Evolutionary conservation across 2,329 filamentous ascomycete genomes (phyloP), one percentile per base, ranked within the genome.

Genomic region (Claviceps pazoutovae): DNA sequence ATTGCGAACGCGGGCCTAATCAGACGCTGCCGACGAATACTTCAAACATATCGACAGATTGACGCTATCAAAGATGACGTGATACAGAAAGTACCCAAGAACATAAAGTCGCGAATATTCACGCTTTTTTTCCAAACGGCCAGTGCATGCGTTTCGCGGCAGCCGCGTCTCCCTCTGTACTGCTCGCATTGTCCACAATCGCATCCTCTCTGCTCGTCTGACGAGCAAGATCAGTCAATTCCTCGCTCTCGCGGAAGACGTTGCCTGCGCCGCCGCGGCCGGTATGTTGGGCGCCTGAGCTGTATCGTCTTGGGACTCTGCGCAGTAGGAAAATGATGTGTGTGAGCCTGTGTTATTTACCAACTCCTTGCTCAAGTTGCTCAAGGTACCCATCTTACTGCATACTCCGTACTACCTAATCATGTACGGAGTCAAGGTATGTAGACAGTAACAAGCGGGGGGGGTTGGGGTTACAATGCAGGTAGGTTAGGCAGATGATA

Each of bases 181-280:
- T 54, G 51, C 56, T 53, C 41, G 56, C 51, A 51, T 68, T 63
- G 37, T 68, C 67, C 30, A 26, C 43, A 48, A 66, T 58, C 37
- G 64, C 66, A 48, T 62, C 58, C 42, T 69, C 67, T 37, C 60
- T 58, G 55, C 60, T 61, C 36, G 55, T 36, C 57, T 59, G 62
- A 49, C 54, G 58, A 19, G 64, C 59, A 46, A 61, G 56, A 37
- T 66, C 62, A 41, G 66, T 57, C 59, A 61, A 62, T 49, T 69
- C 71, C 50, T 74, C 71, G 50, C 66, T 67, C 47, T 71, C 68
- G 58, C 72, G 74, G 68, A 78, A 76, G 48, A 86, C 68, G 66
- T 90, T 91, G 56, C 84, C 86, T 19, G 83, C 83, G 51, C 86
- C 86, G 39, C 86, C 86, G 41, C 86, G 82, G 42, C 86, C 86